These are phyloP conservation scores for Plasmodium relictum DNA, from an alignment of 169 alveolate species.

Conservation along the genomic window DNA sequence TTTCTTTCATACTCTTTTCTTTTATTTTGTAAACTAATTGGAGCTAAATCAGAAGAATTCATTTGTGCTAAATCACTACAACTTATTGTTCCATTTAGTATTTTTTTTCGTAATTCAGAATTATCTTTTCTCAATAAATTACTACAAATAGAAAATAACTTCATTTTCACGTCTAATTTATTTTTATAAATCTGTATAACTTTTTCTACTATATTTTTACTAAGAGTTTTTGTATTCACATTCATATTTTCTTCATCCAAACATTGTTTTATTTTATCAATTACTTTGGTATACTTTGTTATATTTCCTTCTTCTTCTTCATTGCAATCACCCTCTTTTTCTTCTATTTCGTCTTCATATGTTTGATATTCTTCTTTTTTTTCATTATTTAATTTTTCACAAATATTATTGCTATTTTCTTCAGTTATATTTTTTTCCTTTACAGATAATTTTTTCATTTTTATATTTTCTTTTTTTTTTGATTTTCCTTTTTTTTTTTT, in stretches of 20 bases:
- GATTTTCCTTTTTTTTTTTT: conserved; percentile 7
- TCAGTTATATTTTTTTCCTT: neutral
- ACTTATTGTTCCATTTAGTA: conserved; percentile 34
- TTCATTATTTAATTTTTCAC: neutral
- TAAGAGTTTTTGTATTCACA: conserved; percentile 19
- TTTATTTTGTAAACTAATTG: conserved; percentile 63
- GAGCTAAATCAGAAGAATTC: conserved; percentile 77
- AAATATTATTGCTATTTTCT: neutral
- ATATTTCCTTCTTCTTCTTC: conserved; percentile 14
- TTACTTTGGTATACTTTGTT: conserved; percentile 33
- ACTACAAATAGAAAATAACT: conserved; percentile 52
- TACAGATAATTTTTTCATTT: neutral
- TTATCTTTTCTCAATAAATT: conserved; percentile 56
- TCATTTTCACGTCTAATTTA: conserved; percentile 61
- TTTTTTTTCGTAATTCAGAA: conserved; percentile 60
- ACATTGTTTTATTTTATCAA: conserved; percentile 53
- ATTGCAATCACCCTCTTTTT: neutral
- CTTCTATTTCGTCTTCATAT: neutral
- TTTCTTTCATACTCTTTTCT: conserved; percentile 73
- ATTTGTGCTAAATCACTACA: conserved; percentile 34
- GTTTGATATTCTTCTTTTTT: conserved; percentile 9
- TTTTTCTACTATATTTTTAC: conserved; percentile 50
- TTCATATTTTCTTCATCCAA: conserved; percentile 37
- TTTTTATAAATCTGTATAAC: conserved; percentile 39
- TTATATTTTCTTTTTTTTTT: conserved; percentile 1